These are phyloP conservation scores for Infundibulicybe gibba DNA, from an alignment of 768 basidiomycete genomes.

Conservation along the genomic window DNA sequence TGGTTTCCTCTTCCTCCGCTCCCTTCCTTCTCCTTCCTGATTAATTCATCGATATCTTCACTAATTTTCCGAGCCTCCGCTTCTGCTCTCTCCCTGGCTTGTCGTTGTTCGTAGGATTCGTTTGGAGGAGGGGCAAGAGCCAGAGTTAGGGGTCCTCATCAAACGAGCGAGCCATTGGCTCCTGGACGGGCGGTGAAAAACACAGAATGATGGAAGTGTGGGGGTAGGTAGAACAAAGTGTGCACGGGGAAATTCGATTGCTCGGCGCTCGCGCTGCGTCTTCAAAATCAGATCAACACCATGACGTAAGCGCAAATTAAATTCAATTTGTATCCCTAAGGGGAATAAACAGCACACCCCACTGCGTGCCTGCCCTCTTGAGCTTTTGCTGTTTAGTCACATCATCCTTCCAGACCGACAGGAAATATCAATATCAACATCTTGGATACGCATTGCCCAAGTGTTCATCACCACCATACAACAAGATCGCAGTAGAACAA, in stretches of 20 bases:
- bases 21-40: slow-evolving; percentile 56
- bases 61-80: slow-evolving; percentile 59
- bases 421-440: too few relatives aligned
- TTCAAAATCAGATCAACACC: not conserved
- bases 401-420: too few relatives aligned
- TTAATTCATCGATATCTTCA: slow-evolving; percentile 74
- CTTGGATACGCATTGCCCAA: too few relatives aligned
- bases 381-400: too few relatives aligned
- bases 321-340: not conserved
- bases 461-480: too few relatives aligned
- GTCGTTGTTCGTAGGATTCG: slow-evolving; percentile 57
- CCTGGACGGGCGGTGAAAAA: not conserved
- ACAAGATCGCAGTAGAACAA: too few relatives aligned
- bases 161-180: slow-evolving; percentile 22
- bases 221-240: slow-evolving; percentile 3
- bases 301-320: not conserved
- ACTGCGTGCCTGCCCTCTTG: too few relatives aligned
- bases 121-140: slow-evolving; percentile 61
- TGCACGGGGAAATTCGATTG: not conserved
- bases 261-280: not conserved
- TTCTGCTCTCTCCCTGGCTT: slow-evolving; percentile 55
- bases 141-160: slow-evolving; percentile 62
- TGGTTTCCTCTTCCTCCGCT: slow-evolving; percentile 62
- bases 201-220: not conserved
- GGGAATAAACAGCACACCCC: too few relatives aligned